These are phyloP conservation scores for Thelonectria olida DNA, from an alignment of 2,329 filamentous ascomycete species.

Conservation along the genomic window DNA sequence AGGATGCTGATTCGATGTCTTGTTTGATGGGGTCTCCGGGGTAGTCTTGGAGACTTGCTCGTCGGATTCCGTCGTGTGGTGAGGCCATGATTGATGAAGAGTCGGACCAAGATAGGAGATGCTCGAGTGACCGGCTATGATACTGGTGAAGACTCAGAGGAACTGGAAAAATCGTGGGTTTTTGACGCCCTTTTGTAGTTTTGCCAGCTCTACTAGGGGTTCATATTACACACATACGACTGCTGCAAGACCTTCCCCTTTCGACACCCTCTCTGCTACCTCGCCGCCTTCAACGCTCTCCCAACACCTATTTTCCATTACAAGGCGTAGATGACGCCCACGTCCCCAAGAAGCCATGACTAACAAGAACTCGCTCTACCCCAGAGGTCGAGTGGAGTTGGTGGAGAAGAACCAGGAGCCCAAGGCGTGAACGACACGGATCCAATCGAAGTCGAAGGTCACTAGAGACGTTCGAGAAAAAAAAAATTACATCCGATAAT, in stretches of 20 bases:
- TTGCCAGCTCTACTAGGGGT: not conserved
- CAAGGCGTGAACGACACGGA: slow-evolving; percentile 15
- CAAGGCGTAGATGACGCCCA: slow-evolving; percentile 12
- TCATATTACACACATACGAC: not conserved
- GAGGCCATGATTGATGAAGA: not conserved
- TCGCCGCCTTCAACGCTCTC: not conserved
- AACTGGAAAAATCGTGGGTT: not conserved
- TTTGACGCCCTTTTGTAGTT: not conserved
- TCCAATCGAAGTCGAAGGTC: no score
- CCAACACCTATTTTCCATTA: not conserved
- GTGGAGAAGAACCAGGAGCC: not conserved
- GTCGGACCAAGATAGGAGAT: not conserved
- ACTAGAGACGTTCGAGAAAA: not conserved
- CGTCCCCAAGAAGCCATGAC: not conserved
- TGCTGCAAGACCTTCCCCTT: not conserved
- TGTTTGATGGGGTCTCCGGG: slow-evolving; percentile 17
- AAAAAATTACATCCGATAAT: not conserved
- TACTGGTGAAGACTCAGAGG: not conserved
- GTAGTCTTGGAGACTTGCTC: not conserved
- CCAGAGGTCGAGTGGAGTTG: slow-evolving; percentile 4
- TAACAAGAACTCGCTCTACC: slow-evolving; percentile 6
- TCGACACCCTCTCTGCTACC: not conserved
- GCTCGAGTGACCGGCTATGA: not conserved
- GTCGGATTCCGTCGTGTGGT: not conserved
- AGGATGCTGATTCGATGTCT: slow-evolving; percentile 46